A percentile compares a stretch with the other conserved stretches of the same genome.
These are phyloP conservation scores for Sarcomyxa edulis DNA, from an alignment of 768 basidiomycete genomes.

Conservation along the genomic window DNA sequence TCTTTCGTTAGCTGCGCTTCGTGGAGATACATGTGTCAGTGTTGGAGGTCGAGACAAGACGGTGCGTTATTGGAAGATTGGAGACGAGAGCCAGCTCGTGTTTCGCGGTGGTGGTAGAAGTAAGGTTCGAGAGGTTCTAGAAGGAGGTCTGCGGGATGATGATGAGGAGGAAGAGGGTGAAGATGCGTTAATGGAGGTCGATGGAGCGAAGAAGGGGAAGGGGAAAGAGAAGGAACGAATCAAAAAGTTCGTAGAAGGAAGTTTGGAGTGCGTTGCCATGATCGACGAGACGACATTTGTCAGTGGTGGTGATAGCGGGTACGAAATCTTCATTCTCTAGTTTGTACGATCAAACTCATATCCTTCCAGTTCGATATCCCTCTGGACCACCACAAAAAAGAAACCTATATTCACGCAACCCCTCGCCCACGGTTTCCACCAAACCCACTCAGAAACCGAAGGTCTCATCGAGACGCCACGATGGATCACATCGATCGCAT, in stretches of 20 bases:
- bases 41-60: slow-evolving; percentile 91
- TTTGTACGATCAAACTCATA: neutral
- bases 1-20: slow-evolving; percentile 70
- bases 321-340: slow-evolving; percentile 23
- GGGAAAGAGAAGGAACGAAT: slow-evolving; percentile 21
- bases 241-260: slow-evolving; percentile 78
- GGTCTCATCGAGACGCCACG: slow-evolving; percentile 73
- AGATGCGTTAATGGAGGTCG: slow-evolving; percentile 10
- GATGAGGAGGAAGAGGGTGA: slow-evolving; percentile 31
- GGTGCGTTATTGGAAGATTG: slow-evolving; percentile 92
- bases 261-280: slow-evolving; percentile 90
- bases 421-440: slow-evolving; percentile 83
- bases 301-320: slow-evolving; percentile 97
- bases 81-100: slow-evolving; percentile 91
- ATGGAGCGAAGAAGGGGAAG: slow-evolving; percentile 24
- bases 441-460: slow-evolving; percentile 65
- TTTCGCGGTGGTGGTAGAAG: slow-evolving; percentile 94
- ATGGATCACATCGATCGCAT: slow-evolving; percentile 86
- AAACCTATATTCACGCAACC: slow-evolving; percentile 88
- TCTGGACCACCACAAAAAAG: slow-evolving; percentile 92
- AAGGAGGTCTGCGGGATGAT: slow-evolving; percentile 65
- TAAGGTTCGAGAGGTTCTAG: slow-evolving; percentile 71
- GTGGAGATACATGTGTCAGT: slow-evolving; percentile 79
- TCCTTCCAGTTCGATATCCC: slow-evolving; percentile 67
- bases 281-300: slow-evolving; percentile 91